Percentiles rank a stretch among this genome's conserved stretches.
These are phyloP conservation scores for Hemisphaericaspora xylanilytica DNA, from an alignment of 1,139 yeast species.

Conservation along the genomic window DNA sequence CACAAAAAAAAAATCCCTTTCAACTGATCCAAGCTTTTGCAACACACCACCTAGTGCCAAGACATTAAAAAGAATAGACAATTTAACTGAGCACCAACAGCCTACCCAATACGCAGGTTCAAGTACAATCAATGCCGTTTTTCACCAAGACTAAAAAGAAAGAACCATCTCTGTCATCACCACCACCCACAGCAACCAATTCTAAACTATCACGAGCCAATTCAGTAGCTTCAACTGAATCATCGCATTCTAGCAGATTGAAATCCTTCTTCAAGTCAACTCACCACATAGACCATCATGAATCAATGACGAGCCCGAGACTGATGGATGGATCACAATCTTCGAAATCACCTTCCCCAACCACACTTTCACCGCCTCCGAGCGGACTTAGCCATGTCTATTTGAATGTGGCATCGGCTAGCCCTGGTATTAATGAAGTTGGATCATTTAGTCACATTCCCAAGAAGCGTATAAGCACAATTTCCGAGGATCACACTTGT, in stretches of 20 bases:
- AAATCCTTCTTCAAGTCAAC: neutral
- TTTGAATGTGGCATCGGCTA: neutral
- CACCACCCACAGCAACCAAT: neutral
- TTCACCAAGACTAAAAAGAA: conserved; percentile 8
- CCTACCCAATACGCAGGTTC: neutral
- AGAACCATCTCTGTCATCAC: no score
- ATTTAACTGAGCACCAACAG: no score
- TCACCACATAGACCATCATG: conserved; percentile 2
- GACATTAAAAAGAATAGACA: no score
- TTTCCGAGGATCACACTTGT: conserved; percentile 20
- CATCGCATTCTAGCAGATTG: conserved; percentile 3
- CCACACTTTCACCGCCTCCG: neutral
- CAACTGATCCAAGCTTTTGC: no score
- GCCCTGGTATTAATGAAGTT: neutral
- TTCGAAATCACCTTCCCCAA: neutral
- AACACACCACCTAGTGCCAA: no score
- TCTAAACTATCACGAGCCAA: conserved; percentile 4
- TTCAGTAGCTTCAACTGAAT: conserved; percentile 8
- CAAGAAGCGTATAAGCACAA: conserved; percentile 23
- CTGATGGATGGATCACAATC: neutral
- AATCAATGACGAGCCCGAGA: conserved; percentile 4
- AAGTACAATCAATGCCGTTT: conserved; percentile 6
- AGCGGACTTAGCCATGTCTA: neutral
- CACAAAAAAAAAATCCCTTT: no score
- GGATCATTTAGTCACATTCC: neutral